phyloP scores from a whole-genome alignment of 163 green algal genomes.

The Chloroidium sp. region DNA sequence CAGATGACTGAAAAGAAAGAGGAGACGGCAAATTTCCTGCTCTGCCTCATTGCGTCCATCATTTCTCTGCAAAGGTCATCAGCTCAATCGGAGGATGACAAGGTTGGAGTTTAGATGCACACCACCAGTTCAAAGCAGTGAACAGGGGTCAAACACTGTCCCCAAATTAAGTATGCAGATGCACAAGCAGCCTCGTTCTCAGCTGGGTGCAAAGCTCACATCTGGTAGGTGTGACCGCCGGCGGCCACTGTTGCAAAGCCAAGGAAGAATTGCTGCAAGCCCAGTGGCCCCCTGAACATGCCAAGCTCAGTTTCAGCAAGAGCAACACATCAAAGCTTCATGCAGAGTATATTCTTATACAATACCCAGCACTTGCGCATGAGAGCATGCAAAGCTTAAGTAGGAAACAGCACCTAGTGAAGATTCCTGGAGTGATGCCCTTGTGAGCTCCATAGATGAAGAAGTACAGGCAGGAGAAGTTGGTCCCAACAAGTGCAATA shows the following conservation, averaged over 20 bases:
- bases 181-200: too few relatives aligned
- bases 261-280: slow-evolving; percentile 11
- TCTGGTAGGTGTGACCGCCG: slow-evolving; percentile 7
- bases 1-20: slow-evolving; percentile 12
- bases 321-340: slow-evolving; percentile 2
- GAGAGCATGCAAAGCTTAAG: too few relatives aligned
- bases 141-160: too few relatives aligned
- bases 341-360: background rate
- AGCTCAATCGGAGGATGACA: too few relatives aligned
- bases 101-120: too few relatives aligned
- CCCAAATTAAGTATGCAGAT: too few relatives aligned
- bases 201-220: background rate
- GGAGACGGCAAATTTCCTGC: slow-evolving; percentile 10
- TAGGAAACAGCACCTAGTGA: slow-evolving; percentile 5
- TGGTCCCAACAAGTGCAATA: slow-evolving; percentile 8
- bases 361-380: too few relatives aligned
- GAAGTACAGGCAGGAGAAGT: slow-evolving; percentile 24
- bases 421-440: background rate
- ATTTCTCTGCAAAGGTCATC: slow-evolving; percentile 10
- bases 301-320: slow-evolving; percentile 1
- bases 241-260: slow-evolving; percentile 6
- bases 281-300: slow-evolving; percentile 7
- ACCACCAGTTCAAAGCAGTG: too few relatives aligned
- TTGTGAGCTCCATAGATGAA: slow-evolving; percentile 11
- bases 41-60: slow-evolving; percentile 25